Conservation (phyloP, 1,284 basidiomycete species). For the Austroboletus novae-zelandiae region DNA sequence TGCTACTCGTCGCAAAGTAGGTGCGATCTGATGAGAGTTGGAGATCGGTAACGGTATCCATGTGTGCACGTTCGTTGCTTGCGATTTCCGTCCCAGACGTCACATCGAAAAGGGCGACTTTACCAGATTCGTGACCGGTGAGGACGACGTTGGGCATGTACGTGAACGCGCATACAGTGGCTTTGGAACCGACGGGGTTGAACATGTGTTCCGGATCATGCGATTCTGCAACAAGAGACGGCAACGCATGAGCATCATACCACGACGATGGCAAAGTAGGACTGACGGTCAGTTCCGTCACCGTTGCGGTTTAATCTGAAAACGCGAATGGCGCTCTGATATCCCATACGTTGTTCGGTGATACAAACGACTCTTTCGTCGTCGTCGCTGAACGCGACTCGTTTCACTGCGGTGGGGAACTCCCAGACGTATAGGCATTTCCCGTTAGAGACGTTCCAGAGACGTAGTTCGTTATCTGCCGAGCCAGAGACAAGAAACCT, state of each 20-base stretch:
- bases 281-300: constrained; percentile 70
- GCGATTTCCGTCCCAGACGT: constrained; percentile 85
- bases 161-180: constrained; percentile 92
- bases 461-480: constrained; percentile 87
- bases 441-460: constrained; percentile 91
- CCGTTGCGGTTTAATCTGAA: constrained; percentile 84
- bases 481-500: constrained; percentile 86
- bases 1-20: constrained; percentile 95
- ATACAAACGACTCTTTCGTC: constrained; percentile 87
- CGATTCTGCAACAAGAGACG: constrained; percentile 51
- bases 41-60: constrained; percentile 86
- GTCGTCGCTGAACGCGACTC: constrained; percentile 89
- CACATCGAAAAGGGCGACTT: constrained; percentile 86
- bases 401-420: constrained; percentile 96
- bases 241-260: not conserved
- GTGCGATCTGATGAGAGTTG: constrained; percentile 89
- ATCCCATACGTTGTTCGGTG: constrained; percentile 96
- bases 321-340: constrained; percentile 83
- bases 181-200: constrained; percentile 90
- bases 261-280: not conserved
- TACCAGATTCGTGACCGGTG: constrained; percentile 95
- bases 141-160: constrained; percentile 79
- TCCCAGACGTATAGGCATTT: constrained; percentile 95
- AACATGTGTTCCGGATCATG: constrained; percentile 77
- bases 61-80: constrained; percentile 82